A percentile compares a stretch with the other conserved stretches of the same genome.
phyloP scores from a whole-genome alignment of 2,329 filamentous ascomycete genomes.

The Fusarium camptoceras region DNA sequence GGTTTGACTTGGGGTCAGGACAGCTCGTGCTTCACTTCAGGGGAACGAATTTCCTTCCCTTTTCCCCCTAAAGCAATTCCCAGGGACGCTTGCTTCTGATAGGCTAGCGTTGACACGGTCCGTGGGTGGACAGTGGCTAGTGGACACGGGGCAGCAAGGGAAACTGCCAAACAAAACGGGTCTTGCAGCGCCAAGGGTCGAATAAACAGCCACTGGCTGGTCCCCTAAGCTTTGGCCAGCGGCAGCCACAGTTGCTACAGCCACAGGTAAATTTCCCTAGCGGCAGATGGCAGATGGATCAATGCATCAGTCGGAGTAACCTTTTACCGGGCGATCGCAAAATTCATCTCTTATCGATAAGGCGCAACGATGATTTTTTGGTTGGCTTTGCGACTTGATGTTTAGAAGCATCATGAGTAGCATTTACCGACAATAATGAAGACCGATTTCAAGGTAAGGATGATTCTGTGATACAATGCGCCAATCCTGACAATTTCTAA shows the following conservation, averaged over 20 bases:
- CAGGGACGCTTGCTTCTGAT: conserved; percentile 46
- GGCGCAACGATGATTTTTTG: conserved; percentile 50
- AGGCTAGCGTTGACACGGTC: conserved; percentile 46
- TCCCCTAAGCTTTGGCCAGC: conserved; percentile 38
- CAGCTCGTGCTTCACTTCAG: conserved; percentile 50
- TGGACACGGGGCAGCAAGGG: conserved; percentile 47
- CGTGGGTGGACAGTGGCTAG: conserved; percentile 45
- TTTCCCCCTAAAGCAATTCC: conserved; percentile 43
- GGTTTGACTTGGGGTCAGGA: conserved; percentile 41
- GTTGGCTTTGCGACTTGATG: conserved; percentile 41
- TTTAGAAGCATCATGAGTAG: conserved; percentile 52
- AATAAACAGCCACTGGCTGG: conserved; percentile 34
- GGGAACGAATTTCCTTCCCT: conserved; percentile 53
- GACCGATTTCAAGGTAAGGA: conserved; percentile 93
- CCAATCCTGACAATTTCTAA: not conserved
- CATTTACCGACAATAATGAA: conserved; percentile 79
- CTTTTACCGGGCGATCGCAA: conserved; percentile 49
- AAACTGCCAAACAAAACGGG: conserved; percentile 41
- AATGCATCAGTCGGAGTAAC: conserved; percentile 49
- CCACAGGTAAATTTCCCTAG: conserved; percentile 37
- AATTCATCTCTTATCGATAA: conserved; percentile 53
- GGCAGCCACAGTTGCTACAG: conserved; percentile 35
- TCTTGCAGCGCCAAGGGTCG: conserved; percentile 31
- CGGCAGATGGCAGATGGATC: not conserved
- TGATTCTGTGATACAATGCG: not conserved